Evolutionary conservation across 169 alveolate genomes (phyloP).

Genomic region (Plasmodium falciparum): DNA sequence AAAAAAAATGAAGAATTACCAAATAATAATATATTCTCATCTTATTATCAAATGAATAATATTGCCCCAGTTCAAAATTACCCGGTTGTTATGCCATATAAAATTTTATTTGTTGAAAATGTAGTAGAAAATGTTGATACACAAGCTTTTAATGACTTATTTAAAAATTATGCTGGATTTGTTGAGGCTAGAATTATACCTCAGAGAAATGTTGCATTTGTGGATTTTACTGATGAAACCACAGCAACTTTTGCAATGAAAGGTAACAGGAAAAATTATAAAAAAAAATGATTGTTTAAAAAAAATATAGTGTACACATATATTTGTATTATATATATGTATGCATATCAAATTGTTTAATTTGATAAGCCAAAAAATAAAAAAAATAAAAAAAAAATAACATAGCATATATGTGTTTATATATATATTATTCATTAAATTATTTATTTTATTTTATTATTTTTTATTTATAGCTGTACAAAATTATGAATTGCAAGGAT

Average conservation of each 20-base stretch:
- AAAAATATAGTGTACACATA: not conserved
- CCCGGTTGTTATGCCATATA: conserved; percentile 72
- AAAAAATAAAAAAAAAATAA: conserved; percentile 4
- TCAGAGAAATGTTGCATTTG: conserved; percentile 87
- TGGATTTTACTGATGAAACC: conserved; percentile 85
- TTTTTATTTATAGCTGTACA: conserved; percentile 66
- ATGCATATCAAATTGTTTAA: not conserved
- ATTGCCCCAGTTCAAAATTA: conserved; percentile 1
- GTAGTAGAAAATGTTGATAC: conserved; percentile 85
- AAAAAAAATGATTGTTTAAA: not conserved
- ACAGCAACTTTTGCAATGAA: conserved; percentile 86
- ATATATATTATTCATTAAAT: not conserved
- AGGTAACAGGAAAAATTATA: conserved; percentile 30
- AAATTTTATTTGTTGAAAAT: conserved; percentile 86
- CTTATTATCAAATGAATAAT: conserved; percentile 51
- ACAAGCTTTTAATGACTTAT: conserved; percentile 80
- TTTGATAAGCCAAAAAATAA: not conserved
- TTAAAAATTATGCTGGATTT: conserved; percentile 83
- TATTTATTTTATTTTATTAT: not conserved
- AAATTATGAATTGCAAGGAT: conserved; percentile 75
- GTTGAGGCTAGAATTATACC: conserved; percentile 87
- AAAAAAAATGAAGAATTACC: conserved; percentile 37
- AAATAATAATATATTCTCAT: conserved; percentile 26
- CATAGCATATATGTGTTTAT: not conserved
- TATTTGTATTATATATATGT: not conserved